Evolutionary conservation across 257 asterid species (phyloP).

Genomic region (Echites panduratus): DNA sequence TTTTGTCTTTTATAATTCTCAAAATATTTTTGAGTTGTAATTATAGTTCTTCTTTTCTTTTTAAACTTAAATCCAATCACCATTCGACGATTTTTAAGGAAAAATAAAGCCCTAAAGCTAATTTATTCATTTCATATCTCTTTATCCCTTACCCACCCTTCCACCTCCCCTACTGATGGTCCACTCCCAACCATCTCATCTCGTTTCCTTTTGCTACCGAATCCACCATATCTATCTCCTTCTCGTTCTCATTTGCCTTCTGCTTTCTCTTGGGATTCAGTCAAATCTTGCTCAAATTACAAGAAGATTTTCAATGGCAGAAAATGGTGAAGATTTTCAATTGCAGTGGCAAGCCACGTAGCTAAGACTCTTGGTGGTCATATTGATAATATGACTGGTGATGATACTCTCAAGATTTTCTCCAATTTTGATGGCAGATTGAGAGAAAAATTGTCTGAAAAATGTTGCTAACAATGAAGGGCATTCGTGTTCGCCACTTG

Average conservation of each 20-base stretch:
- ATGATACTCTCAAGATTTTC: slow-evolving; percentile 83
- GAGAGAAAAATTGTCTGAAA: slow-evolving; percentile 71
- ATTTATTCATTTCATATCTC: too few relatives aligned
- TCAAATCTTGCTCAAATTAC: neutral
- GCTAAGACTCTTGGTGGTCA: slow-evolving; percentile 95
- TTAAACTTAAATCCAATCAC: too few relatives aligned
- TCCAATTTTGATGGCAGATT: slow-evolving; percentile 81
- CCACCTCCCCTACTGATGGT: too few relatives aligned
- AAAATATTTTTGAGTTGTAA: too few relatives aligned
- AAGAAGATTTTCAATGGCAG: slow-evolving; percentile 51
- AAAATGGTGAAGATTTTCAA: slow-evolving; percentile 92
- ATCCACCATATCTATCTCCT: neutral
- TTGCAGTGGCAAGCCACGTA: slow-evolving; percentile 93
- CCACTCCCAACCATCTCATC: too few relatives aligned
- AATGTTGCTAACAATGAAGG: slow-evolving; percentile 51
- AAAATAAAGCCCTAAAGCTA: too few relatives aligned
- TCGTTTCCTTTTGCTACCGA: neutral
- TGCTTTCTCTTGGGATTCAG: too few relatives aligned
- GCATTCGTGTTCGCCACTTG: slow-evolving; percentile 1
- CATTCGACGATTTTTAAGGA: too few relatives aligned
- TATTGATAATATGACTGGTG: slow-evolving; percentile 85
- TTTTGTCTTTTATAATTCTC: too few relatives aligned
- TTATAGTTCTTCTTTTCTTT: too few relatives aligned
- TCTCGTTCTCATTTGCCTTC: neutral
- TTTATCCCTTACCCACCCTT: too few relatives aligned